A percentile compares a stretch with the other conserved stretches of the same genome.
Evolutionary conservation across 805 yeast genomes (phyloP).

Genomic region (Suhomyces emberorum): DNA sequence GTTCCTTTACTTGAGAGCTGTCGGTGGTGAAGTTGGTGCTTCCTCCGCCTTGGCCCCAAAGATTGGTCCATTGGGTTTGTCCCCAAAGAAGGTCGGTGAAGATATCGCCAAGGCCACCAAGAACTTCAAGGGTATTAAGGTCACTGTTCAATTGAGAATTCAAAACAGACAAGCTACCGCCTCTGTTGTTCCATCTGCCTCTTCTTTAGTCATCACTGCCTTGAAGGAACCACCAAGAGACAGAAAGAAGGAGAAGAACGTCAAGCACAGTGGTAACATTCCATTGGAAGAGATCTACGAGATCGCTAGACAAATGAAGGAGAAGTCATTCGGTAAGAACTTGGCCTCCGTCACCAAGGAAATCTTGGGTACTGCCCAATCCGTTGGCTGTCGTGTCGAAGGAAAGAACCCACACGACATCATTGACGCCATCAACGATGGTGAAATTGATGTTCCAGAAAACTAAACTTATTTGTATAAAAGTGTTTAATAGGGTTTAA

Average conservation of each 20-base stretch:
- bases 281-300: constrained; percentile 94
- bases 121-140: constrained; percentile 98
- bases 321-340: constrained; percentile 96
- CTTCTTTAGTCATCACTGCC: constrained; percentile 97
- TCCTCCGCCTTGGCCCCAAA: constrained; percentile 99
- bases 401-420: constrained; percentile 99
- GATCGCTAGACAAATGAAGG: constrained; percentile 96
- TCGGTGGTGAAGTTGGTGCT: constrained; percentile 99
- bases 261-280: constrained; percentile 98
- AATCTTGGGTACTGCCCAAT: constrained; percentile 99
- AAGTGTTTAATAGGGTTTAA: constrained; percentile 37
- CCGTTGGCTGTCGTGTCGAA: constrained; percentile 99
- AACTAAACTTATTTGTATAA: constrained; percentile 49
- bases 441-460: constrained; percentile 93
- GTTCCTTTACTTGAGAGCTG: constrained; percentile 98
- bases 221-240: constrained; percentile 99
- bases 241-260: constrained; percentile 99
- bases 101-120: constrained; percentile 99
- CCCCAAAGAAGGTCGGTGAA: constrained; percentile 99
- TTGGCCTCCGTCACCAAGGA: constrained; percentile 97
- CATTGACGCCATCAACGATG: constrained; percentile 97
- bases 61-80: constrained; percentile 99
- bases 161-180: constrained; percentile 99
- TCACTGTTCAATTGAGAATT: constrained; percentile 96
- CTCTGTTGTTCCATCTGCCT: constrained; percentile 99